A percentile compares a stretch with the other conserved stretches of the same genome.
phyloP scores from a whole-genome alignment of 495 filamentous ascomycete species.

The Friedmanniomyces endolithicus region DNA sequence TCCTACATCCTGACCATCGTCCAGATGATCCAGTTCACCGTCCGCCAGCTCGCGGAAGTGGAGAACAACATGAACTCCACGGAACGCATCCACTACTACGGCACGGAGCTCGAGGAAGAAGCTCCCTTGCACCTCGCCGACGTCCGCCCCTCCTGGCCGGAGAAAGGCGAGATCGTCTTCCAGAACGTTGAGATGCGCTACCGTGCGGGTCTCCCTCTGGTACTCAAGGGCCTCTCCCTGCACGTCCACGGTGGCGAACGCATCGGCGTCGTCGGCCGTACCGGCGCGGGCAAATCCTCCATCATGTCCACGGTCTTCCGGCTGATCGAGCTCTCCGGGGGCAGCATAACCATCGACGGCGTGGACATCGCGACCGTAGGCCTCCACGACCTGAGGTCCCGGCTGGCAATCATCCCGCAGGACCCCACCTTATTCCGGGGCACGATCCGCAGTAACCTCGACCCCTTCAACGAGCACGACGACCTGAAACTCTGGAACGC shows the following conservation, averaged over 20 bases:
- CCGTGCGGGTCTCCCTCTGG: constrained; percentile 65
- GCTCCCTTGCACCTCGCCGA: constrained; percentile 59
- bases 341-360: constrained; percentile 84
- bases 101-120: constrained; percentile 75
- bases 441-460: constrained; percentile 80
- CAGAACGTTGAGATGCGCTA: constrained; percentile 86
- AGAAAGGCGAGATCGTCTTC: constrained; percentile 75
- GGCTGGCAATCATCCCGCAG: constrained; percentile 90
- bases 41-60: constrained; percentile 87
- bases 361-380: constrained; percentile 76
- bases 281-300: constrained; percentile 84
- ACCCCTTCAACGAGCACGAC: constrained; percentile 78
- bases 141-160: constrained; percentile 63
- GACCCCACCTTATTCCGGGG: constrained; percentile 91
- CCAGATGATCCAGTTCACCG: constrained; percentile 92
- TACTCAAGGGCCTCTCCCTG: constrained; percentile 67
- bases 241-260: constrained; percentile 72
- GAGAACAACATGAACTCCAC: constrained; percentile 97
- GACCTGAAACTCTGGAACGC: constrained; percentile 84
- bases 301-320: constrained; percentile 94
- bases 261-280: constrained; percentile 87
- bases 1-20: constrained; percentile 88
- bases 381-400: constrained; percentile 71
- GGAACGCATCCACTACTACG: constrained; percentile 88
- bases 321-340: constrained; percentile 68